phyloP scores from a whole-genome alignment of 352 stramenopile genomes.

The Elongisporangium senticosum region DNA sequence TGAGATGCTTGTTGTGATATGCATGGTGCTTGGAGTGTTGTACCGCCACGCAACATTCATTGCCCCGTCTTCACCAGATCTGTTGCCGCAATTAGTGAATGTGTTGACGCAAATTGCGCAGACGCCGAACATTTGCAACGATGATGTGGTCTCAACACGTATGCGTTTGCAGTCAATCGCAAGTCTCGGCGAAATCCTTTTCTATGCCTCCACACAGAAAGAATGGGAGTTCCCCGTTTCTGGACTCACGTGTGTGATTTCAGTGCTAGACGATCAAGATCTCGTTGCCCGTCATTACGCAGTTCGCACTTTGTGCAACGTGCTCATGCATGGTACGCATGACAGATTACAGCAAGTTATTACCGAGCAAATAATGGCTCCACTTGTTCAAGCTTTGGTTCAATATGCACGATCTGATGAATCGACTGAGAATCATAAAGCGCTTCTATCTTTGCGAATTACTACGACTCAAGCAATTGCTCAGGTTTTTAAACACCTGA shows the following conservation, averaged over 20 bases:
- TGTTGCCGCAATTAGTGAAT: conserved; percentile 41
- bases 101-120: conserved; percentile 18
- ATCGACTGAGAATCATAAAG: background rate
- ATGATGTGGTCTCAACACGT: background rate
- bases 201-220: conserved; percentile 67
- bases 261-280: conserved; percentile 33
- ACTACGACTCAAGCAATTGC: conserved; percentile 39
- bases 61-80: conserved; percentile 45
- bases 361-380: conserved; percentile 31
- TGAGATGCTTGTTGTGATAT: conserved; percentile 31
- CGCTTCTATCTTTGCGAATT: conserved; percentile 19
- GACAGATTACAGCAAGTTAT: conserved; percentile 26
- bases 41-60: conserved; percentile 75
- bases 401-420: conserved; percentile 9
- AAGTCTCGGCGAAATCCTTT: conserved; percentile 67
- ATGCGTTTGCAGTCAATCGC: conserved; percentile 16
- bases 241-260: conserved; percentile 27
- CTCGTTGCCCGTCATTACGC: conserved; percentile 46
- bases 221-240: conserved; percentile 27
- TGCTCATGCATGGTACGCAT: conserved; percentile 42
- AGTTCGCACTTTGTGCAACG: conserved; percentile 51
- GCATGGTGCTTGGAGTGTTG: conserved; percentile 55
- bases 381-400: conserved; percentile 25
- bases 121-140: background rate
- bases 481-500: conserved; percentile 50